Base-by-base conservation (phyloP, 345 rosid genomes). In the Arabis alpina region DNA sequence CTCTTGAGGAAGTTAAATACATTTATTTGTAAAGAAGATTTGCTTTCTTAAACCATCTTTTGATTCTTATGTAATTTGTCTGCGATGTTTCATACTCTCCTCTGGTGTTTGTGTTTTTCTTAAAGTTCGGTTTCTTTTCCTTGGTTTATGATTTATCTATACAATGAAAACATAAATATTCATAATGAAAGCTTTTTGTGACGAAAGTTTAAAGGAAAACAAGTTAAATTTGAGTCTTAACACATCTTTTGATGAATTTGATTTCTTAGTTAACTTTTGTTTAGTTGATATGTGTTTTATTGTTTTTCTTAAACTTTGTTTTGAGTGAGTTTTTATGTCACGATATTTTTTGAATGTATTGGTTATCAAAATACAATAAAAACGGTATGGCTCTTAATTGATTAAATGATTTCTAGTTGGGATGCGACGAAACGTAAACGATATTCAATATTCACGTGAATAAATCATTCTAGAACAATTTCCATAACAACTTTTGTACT, bases 21-120 rank as follows among this genome's bases (percentile, higher is more conserved):
- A 68, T 69, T 62, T 69, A 68, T 75, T 69, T 75, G 79, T 69
- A 75, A 69, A 75, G 75, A 69, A 61, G 54, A n/a, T 69, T 48
- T 62, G 54, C 64, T 63, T 58, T 63, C 44, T 67, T 50, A 59
- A 54, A 45, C 37, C 64, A 15, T 50, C 42, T 11, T 52, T 10
- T 10, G 58, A 43, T 14, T 51, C 40, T 14, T 68, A 9, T 54
- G 51, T 53, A 24, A 36, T 52, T 50, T 27, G 3, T 10, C 43
- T 72, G 70, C 3, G 4, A 32, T 71, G 5, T 37, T 37, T 57
- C 28, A 48, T 73, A 49, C 48, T 58, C 2, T 32, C 24, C 54
- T 51, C 15, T 57, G 4, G 41, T 50, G 55, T 32, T 23, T 48
- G 32, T 48, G 36, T 55, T 64, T 14, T 44, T 54, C 61, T 23